phyloP scores from a whole-genome alignment of 331 rosid genomes.

The Pyracantha coccinea region DNA sequence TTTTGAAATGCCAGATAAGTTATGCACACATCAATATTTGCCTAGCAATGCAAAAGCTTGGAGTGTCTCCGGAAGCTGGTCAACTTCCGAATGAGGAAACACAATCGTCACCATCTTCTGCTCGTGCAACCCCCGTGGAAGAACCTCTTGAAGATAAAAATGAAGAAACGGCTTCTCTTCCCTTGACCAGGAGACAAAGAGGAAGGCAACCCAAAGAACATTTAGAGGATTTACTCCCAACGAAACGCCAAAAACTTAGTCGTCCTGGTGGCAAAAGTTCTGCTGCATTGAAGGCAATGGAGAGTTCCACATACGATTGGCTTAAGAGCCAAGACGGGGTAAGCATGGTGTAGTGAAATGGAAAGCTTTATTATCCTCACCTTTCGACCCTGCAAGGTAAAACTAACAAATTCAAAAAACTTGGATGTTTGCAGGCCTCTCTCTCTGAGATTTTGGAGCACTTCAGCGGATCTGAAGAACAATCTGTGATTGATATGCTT shows the following conservation, averaged over 20 bases:
- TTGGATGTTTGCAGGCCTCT: constrained; percentile 42
- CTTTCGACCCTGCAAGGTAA: neutral
- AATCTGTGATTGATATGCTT: constrained; percentile 40
- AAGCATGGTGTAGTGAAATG: constrained; percentile 15
- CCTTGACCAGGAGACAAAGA: constrained; percentile 19
- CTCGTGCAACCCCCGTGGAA: constrained; percentile 7
- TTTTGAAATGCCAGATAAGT: constrained; percentile 40
- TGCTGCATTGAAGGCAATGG: constrained; percentile 39
- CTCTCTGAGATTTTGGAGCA: constrained; percentile 40
- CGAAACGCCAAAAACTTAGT: constrained; percentile 49
- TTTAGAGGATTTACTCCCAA: constrained; percentile 22
- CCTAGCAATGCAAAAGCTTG: constrained; percentile 49
- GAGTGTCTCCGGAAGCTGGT: constrained; percentile 29
- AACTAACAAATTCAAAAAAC: too few species aligned
- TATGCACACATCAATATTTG: constrained; percentile 57
- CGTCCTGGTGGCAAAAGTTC: constrained; percentile 23
- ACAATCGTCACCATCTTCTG: constrained; percentile 16
- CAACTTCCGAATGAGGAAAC: constrained; percentile 19
- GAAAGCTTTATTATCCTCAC: neutral
- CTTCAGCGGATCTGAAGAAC: constrained; percentile 54
- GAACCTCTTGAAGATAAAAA: constrained; percentile 13
- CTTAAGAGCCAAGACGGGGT: constrained; percentile 51
- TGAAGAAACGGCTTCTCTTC: constrained; percentile 22
- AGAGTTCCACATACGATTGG: constrained; percentile 61
- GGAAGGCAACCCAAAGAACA: constrained; percentile 11